Base-by-base conservation (phyloP, 805 yeast species). In the Yamadazyma ubonensis region DNA sequence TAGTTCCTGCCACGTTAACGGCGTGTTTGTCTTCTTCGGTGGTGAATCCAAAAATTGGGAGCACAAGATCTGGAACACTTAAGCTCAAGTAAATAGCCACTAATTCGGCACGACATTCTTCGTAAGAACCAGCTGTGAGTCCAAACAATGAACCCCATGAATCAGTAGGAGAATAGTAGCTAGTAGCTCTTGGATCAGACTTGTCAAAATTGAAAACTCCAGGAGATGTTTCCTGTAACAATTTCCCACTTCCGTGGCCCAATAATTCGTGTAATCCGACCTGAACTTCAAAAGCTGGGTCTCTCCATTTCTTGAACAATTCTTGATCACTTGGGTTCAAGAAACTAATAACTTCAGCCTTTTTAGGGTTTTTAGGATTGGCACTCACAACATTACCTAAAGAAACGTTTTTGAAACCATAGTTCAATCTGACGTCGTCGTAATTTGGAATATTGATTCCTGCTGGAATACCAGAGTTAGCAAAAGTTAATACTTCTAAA, bases 361-460 rank as follows among this genome's bases (percentile, higher is more conserved):
- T 79, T 35, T 77, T 73, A 1, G 91, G 79, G 46, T 80, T 79
- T 50, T 67, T 67, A n/a, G 74, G 73, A 48, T 69, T 67, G 17
- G 96, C 86, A 48, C 81, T 79, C 49, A 88, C 65, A 33, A 88
- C 87, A 59, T 88, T 88, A 18, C 96, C 96, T 47, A 88, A 70
- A 2, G 95, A 86, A 22, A 88, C 96, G 53, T 88, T 88, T 58
- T 88, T 88, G 69, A 88, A 88, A 1, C 96, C 96, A 53, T 81
- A 63, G 43, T 80, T 85, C 56, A 86, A 71, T 54, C 96, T 74
- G 40, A 87, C 89, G 55, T 86, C 95, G 59, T 88, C 96, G 61
- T 88, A 88, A 63, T 88, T 88, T 44, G 96, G 96, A 48, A 88
- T 85, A 57, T 88, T 88, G 59, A 88, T 88, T 39, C 96, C 96